Evolutionary conservation across 352 stramenopile species (phyloP).

Genomic region (Thalassiosira oceanica): DNA sequence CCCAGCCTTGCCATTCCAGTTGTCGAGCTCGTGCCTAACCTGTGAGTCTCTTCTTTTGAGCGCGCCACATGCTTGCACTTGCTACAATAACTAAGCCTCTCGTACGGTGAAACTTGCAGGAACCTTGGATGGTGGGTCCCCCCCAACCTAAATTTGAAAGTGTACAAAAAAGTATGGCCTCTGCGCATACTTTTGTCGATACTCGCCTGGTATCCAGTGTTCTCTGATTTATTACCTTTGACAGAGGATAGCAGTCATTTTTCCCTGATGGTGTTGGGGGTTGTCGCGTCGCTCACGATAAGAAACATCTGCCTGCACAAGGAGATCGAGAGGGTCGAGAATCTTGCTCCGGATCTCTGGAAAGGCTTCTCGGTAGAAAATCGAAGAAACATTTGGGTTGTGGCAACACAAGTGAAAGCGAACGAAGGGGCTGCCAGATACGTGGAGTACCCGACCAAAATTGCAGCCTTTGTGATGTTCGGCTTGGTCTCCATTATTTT

Average conservation of each 20-base stretch:
- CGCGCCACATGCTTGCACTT: no score
- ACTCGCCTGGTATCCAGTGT: neutral
- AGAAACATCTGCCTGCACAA: conserved; percentile 37
- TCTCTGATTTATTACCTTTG: conserved; percentile 20
- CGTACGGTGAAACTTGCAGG: no score
- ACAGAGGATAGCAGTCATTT: conserved; percentile 10
- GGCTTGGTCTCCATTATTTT: conserved; percentile 13
- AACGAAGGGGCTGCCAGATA: conserved; percentile 35
- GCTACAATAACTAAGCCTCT: no score
- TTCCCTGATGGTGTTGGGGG: conserved; percentile 20
- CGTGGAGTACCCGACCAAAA: conserved; percentile 27
- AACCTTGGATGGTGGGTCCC: conserved; percentile 47
- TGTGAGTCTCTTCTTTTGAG: no score
- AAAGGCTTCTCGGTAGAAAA: no score
- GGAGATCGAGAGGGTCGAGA: conserved; percentile 39
- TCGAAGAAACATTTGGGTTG: no score
- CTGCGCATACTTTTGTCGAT: neutral
- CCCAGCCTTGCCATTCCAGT: conserved; percentile 40
- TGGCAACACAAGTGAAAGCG: no score
- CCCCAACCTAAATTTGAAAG: conserved; percentile 28
- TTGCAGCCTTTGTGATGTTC: conserved; percentile 13
- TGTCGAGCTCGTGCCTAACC: conserved; percentile 42
- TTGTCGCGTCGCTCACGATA: conserved; percentile 5
- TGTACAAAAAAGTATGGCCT: conserved; percentile 36
- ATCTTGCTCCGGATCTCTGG: no score